Evolutionary conservation across 1,284 basidiomycete genomes (phyloP).

Genomic region (Meira miltonrushii): DNA sequence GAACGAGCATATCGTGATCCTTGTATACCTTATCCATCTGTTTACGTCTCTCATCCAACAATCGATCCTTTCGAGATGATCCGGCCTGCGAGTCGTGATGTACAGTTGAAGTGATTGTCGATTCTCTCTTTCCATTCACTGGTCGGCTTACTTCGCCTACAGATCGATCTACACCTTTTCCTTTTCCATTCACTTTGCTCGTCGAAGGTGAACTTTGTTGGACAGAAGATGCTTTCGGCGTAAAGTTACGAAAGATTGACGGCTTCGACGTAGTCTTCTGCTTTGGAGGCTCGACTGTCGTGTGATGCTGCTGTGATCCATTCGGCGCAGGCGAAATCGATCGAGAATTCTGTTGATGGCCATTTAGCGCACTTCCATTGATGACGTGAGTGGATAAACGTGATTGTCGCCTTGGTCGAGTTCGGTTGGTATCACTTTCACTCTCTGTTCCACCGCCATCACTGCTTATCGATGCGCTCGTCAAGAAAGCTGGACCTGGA

Average conservation of each 20-base stretch:
- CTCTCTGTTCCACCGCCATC: slow-evolving; percentile 6
- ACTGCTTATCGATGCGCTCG: slow-evolving; percentile 1
- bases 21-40: slow-evolving; percentile 32
- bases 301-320: background rate
- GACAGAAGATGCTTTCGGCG: background rate
- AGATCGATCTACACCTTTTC: background rate
- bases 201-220: background rate
- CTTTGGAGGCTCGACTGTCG: background rate
- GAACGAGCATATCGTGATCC: slow-evolving; percentile 38
- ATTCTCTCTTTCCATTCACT: background rate
- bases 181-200: background rate
- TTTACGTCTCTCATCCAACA: slow-evolving; percentile 21
- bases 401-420: background rate
- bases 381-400: background rate
- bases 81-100: background rate
- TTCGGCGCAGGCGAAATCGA: slow-evolving; percentile 9
- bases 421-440: background rate
- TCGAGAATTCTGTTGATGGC: slow-evolving; percentile 14
- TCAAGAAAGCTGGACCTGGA: slow-evolving; percentile 39
- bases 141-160: background rate
- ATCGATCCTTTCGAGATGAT: background rate
- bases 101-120: no score
- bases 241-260: slow-evolving; percentile 6
- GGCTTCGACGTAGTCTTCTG: background rate
- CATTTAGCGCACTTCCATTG: slow-evolving; percentile 7